phyloP scores from a whole-genome alignment of 352 stramenopile genomes.

The Globisporangium acanthophoron region DNA sequence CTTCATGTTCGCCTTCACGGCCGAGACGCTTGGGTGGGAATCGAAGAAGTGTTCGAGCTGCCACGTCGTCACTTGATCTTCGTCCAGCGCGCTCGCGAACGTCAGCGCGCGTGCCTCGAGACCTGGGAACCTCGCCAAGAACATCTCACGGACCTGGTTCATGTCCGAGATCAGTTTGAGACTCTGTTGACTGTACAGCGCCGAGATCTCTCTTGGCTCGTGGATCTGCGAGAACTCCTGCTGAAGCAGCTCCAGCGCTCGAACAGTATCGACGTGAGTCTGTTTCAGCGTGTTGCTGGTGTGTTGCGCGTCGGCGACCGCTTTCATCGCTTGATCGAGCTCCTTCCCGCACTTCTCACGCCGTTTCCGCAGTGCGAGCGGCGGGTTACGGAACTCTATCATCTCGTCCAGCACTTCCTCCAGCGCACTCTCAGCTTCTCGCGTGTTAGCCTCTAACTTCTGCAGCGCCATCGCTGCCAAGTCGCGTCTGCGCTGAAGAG shows the following conservation, averaged over 20 bases:
- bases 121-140: constrained; percentile 59
- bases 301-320: constrained; percentile 11
- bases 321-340: constrained; percentile 23
- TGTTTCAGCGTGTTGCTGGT: constrained; percentile 13
- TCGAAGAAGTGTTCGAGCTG: constrained; percentile 69
- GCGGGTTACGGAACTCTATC: constrained; percentile 58
- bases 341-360: constrained; percentile 23
- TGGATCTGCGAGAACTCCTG: constrained; percentile 17
- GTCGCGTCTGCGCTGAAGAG: constrained; percentile 27
- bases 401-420: constrained; percentile 40
- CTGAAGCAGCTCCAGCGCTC: constrained; percentile 17
- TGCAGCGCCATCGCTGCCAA: constrained; percentile 30
- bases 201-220: constrained; percentile 50
- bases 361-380: constrained; percentile 37
- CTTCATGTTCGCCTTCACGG: constrained; percentile 54
- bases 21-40: constrained; percentile 36
- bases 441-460: constrained; percentile 12
- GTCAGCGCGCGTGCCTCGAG: constrained; percentile 50
- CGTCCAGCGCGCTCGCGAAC: constrained; percentile 44
- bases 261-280: constrained; percentile 7
- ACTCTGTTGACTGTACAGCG: constrained; percentile 38
- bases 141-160: constrained; percentile 46
- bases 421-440: constrained; percentile 22
- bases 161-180: constrained; percentile 32
- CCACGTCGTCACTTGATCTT: constrained; percentile 43